Evolutionary conservation across 2,329 filamentous ascomycete genomes (phyloP).

Genomic region (Colletotrichum godetiae): DNA sequence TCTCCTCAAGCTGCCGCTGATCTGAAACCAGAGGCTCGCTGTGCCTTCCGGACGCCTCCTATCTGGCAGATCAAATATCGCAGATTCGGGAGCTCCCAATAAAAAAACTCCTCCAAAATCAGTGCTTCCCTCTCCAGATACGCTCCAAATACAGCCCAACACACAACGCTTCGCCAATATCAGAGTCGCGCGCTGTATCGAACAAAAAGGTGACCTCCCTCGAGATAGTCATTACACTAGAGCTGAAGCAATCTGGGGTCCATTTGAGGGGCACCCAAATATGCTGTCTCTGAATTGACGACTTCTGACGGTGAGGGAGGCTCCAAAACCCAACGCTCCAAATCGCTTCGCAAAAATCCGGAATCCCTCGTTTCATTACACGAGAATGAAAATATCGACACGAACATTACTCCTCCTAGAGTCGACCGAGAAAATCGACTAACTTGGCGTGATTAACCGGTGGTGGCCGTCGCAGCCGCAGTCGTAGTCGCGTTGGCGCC

Average conservation of each 20-base stretch:
- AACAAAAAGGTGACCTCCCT: not conserved
- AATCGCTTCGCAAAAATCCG: not conserved
- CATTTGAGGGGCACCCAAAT: too few species aligned
- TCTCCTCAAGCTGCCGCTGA: not conserved
- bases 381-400: not conserved
- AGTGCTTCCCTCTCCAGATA: not conserved
- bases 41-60: too few species aligned
- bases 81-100: not conserved
- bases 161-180: not conserved
- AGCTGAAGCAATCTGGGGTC: too few species aligned
- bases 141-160: not conserved
- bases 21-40: not conserved
- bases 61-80: not conserved
- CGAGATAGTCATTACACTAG: too few species aligned
- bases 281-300: too few species aligned
- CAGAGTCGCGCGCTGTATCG: not conserved
- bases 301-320: too few species aligned
- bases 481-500: slow-evolving; percentile 12
- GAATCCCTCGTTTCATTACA: not conserved
- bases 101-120: too few species aligned
- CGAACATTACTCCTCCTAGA: too few species aligned
- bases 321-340: not conserved
- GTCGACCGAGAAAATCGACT: not conserved
- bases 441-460: not conserved
- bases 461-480: not conserved